Conservation (phyloP, 164 flowering plant genomes). For the Dillenia suffruticosa region DNA sequence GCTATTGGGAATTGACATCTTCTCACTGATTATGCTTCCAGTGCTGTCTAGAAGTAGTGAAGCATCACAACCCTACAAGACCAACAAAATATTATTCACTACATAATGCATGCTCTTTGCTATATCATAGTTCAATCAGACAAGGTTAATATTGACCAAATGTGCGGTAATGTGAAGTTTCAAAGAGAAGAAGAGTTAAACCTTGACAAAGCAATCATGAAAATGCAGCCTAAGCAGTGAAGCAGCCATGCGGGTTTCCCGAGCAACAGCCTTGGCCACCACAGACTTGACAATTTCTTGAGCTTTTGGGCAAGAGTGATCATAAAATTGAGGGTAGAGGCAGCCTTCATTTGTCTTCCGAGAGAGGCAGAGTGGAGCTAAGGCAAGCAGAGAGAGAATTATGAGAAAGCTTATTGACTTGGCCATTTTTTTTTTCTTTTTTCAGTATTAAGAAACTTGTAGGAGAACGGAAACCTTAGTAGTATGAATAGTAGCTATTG, state of each 20-base stretch:
- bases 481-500: neutral
- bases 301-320: constrained; percentile 73
- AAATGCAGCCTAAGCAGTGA: constrained; percentile 89
- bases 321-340: constrained; percentile 82
- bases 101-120: too few relatives aligned
- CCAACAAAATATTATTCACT: neutral
- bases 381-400: constrained; percentile 31
- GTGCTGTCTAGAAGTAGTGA: constrained; percentile 72
- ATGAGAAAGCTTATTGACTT: constrained; percentile 23
- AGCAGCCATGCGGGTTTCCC: constrained; percentile 87
- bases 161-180: too few relatives aligned
- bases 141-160: too few relatives aligned
- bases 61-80: constrained; percentile 85
- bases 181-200: constrained; percentile 2
- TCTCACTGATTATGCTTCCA: constrained; percentile 65
- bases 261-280: constrained; percentile 68
- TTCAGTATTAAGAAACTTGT: neutral
- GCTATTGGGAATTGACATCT: constrained; percentile 61
- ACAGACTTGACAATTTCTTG: constrained; percentile 65
- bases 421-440: constrained; percentile 33
- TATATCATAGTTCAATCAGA: too few relatives aligned
- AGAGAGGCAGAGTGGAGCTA: constrained; percentile 48
- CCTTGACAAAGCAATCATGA: constrained; percentile 98
- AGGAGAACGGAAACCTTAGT: neutral
- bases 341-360: constrained; percentile 26